These are phyloP conservation scores for Ceratorhiza oryzae-sativae DNA, from an alignment of 1,284 basidiomycete species.

Conservation along the genomic window DNA sequence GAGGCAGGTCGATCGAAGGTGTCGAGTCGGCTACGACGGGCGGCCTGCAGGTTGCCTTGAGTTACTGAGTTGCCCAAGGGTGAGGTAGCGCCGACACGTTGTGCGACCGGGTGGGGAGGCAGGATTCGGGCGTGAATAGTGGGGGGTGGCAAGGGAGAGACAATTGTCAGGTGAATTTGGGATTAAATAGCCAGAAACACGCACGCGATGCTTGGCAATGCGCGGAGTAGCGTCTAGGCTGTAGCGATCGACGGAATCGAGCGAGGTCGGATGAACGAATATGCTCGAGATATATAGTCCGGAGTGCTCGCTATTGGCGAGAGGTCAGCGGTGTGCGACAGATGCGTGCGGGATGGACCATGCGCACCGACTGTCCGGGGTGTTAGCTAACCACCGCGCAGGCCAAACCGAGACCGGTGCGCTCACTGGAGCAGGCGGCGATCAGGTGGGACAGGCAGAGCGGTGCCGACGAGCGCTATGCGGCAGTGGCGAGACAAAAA, in stretches of 20 bases:
- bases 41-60: slow-evolving; percentile 15
- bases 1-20: neutral
- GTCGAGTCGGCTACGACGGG: slow-evolving; percentile 26
- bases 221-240: neutral
- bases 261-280: neutral
- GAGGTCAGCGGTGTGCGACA: neutral
- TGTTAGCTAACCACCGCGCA: slow-evolving; percentile 22
- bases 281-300: neutral
- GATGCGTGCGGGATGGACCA: slow-evolving; percentile 6
- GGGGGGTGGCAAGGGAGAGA: neutral
- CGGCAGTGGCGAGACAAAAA: neutral
- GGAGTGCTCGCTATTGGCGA: neutral
- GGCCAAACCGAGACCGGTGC: neutral
- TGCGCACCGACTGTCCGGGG: neutral
- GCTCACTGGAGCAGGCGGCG: neutral
- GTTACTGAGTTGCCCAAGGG: slow-evolving; percentile 3
- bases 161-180: neutral
- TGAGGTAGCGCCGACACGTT: slow-evolving; percentile 35
- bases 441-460: neutral
- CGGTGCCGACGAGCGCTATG: neutral
- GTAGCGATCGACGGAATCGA: neutral
- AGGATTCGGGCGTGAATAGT: slow-evolving; percentile 8
- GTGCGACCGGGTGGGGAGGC: neutral
- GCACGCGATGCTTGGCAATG: neutral
- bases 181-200: neutral